Conservation (phyloP, 1,284 basidiomycete genomes). For the Cutaneotrichosporon mucoides region DNA sequence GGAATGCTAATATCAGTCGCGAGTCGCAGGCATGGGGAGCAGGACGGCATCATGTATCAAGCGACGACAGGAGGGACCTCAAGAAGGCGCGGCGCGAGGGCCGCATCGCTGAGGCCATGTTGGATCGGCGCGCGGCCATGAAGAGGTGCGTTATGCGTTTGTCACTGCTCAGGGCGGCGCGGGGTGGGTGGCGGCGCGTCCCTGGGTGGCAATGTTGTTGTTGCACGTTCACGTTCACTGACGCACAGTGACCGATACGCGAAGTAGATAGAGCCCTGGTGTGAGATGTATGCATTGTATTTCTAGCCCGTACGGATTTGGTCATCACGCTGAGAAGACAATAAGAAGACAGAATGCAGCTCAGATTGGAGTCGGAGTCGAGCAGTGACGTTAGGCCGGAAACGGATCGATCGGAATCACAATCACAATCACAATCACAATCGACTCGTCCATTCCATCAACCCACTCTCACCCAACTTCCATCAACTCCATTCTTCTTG, state of each 20-base stretch:
- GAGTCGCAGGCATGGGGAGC: conserved; percentile 74
- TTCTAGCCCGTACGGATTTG: not conserved
- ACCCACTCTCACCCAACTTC: too few relatives aligned
- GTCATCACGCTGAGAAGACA: too few relatives aligned
- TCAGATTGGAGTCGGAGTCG: too few relatives aligned
- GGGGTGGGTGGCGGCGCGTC: not conserved
- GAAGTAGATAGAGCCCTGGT: not conserved
- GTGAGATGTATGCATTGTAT: conserved; percentile 3
- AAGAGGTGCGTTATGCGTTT: conserved; percentile 64
- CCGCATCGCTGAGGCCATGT: conserved; percentile 75
- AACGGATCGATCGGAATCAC: too few relatives aligned
- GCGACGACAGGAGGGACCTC: conserved; percentile 60
- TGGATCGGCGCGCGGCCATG: conserved; percentile 81
- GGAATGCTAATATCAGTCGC: conserved; percentile 53
- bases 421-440: too few relatives aligned
- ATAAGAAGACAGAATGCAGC: too few relatives aligned
- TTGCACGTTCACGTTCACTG: too few relatives aligned
- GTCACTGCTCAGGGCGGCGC: too few relatives aligned
- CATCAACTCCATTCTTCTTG: too few relatives aligned
- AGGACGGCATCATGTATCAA: conserved; percentile 61
- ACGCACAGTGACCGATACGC: conserved; percentile 3
- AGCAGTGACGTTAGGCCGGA: too few relatives aligned
- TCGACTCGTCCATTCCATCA: too few relatives aligned
- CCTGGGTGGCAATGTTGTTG: not conserved
- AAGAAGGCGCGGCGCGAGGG: conserved; percentile 84